Conservation (phyloP, 345 rosid species). For the Brassica juncea region DNA sequence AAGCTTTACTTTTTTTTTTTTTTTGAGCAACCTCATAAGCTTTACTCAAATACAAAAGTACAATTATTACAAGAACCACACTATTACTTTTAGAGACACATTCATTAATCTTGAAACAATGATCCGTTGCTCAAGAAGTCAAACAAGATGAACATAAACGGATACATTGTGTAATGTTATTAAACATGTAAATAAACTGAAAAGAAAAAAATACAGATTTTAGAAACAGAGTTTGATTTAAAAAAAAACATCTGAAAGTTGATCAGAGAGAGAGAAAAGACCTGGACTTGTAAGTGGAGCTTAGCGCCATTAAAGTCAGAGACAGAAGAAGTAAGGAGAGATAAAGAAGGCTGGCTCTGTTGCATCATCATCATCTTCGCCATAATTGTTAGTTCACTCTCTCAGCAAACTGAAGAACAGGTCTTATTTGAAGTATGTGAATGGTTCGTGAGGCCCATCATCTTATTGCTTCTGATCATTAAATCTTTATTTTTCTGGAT, state of each 20-base stretch:
- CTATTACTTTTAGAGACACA: background rate
- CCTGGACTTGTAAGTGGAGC: conserved; percentile 70
- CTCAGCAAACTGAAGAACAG: conserved; percentile 21
- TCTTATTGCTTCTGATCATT: conserved; percentile 35
- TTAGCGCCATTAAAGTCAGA: conserved; percentile 88
- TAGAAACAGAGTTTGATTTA: background rate
- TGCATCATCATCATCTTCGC: conserved; percentile 72
- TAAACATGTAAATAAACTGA: background rate
- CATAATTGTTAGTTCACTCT: conserved; percentile 43
- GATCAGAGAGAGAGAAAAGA: conserved; percentile 15
- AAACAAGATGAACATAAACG: background rate
- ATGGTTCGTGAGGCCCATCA: conserved; percentile 38
- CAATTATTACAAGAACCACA: conserved; percentile 12
- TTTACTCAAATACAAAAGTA: background rate
- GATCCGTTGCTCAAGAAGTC: background rate
- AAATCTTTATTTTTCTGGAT: conserved; percentile 30
- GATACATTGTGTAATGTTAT: background rate
- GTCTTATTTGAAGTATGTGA: conserved; percentile 20
- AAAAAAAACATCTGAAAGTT: too few species aligned
- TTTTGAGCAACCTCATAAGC: too few species aligned
- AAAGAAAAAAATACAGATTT: background rate
- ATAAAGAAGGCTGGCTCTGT: conserved; percentile 67
- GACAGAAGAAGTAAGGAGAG: conserved; percentile 72
- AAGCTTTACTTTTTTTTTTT: background rate
- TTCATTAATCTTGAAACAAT: conserved; percentile 6